These are phyloP conservation scores for Castanospermum australe DNA, from an alignment of 306 rosid species.

Conservation along the genomic window DNA sequence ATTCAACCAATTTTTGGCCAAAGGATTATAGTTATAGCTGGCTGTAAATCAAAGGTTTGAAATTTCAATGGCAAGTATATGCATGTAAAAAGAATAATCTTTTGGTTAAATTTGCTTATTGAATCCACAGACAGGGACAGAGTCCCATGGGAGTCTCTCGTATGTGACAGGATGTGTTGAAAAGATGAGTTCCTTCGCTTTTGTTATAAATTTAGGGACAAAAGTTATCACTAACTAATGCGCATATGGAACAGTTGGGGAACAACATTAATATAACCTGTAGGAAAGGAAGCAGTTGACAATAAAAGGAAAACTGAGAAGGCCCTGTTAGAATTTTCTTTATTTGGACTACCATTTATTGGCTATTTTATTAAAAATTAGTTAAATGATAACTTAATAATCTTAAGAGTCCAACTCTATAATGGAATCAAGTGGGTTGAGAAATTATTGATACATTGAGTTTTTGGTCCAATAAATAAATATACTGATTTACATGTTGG, in stretches of 20 bases:
- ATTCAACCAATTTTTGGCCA: no score
- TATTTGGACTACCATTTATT: no score
- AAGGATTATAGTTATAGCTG: background rate
- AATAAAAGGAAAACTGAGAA: background rate
- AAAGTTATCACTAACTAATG: background rate
- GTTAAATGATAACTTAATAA: no score
- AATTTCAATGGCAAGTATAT: background rate
- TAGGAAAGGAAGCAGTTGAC: conserved; percentile 21
- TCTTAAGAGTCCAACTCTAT: no score
- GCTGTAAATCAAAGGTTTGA: background rate
- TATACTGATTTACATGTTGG: no score
- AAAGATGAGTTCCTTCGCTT: background rate
- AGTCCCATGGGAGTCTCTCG: background rate
- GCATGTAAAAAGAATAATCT: background rate
- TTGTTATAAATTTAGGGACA: background rate
- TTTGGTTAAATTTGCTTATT: background rate
- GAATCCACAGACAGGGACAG: background rate
- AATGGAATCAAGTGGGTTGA: no score
- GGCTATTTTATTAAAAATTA: no score
- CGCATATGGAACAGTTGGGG: background rate
- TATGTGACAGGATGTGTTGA: background rate
- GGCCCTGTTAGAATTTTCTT: no score
- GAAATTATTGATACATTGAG: no score
- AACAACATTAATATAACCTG: background rate
- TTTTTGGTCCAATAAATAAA: no score